Base-by-base conservation (phyloP, 169 alveolate genomes). In the Eimeria falciformis region DNA sequence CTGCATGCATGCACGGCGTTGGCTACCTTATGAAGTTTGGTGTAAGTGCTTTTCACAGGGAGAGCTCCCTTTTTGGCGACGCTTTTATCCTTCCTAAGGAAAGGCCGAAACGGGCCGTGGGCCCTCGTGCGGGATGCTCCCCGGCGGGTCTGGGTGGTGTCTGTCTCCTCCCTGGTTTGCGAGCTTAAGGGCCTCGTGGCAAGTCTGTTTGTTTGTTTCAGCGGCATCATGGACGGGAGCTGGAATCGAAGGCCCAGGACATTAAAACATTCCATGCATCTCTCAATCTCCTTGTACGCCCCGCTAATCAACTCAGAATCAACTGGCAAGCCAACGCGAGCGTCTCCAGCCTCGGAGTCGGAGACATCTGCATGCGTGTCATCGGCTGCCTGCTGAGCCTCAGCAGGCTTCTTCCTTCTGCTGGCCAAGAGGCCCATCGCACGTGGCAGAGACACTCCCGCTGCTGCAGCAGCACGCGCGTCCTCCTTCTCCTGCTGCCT, bases 21-120 rank as follows among this genome's bases (percentile, higher is more conserved):
- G 62, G 27, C 12, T 62, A 91, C 94, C 94, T 78, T 91, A 33
- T 91, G 94, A 1, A 91, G 50, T 43, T 91, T 91, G 12, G 94
- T 82, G 79, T 91, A 91, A 40, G 85, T 62, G 21, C 65, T 11
- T 56, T 65, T 91, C 53, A 55, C 79, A 14, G 46, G 56, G 11
- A 75, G 21, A 11, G 77, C 78, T 27, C 27, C 45, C 33, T 45
- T 65, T 37, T 53, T 89, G 5, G 69, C 65, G 29, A 53, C 50
- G 27, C 17, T 14, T 23, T 66, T 68, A n/a, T 89, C 93, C 27
- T 79, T 89, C 56, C 82, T 46, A 11, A 89, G 88, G 46, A 89
- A 89, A 47, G 93, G 93, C 25, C 81, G 45, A 69, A 69, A 89
- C 2, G 93, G 93, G 27, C 85, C 92, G 0, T 47, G 91, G 17